phyloP scores from a whole-genome alignment of 768 basidiomycete genomes.

The Podaxis rugospora region DNA sequence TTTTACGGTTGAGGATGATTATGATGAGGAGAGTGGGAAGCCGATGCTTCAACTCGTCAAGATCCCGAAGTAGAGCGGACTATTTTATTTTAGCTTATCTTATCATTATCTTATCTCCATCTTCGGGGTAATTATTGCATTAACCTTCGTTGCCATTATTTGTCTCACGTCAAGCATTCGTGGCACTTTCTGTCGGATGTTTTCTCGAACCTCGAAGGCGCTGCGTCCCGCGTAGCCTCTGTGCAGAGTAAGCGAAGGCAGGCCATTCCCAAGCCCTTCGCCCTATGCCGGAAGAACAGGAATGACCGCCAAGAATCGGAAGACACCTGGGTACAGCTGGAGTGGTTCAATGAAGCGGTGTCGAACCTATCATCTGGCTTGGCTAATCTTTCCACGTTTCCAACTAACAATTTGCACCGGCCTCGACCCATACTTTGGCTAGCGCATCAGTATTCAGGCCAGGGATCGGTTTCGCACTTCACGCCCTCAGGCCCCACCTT shows the following conservation, averaged over 20 bases:
- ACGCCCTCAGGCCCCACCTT: too few relatives aligned
- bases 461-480: too few relatives aligned
- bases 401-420: too few relatives aligned
- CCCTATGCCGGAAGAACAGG: neutral
- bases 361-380: too few relatives aligned
- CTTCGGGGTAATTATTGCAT: neutral
- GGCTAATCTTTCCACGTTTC: too few relatives aligned
- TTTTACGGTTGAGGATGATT: slow-evolving; percentile 8
- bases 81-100: neutral
- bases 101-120: neutral
- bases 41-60: slow-evolving; percentile 1
- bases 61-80: neutral
- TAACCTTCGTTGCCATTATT: neutral
- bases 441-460: too few relatives aligned
- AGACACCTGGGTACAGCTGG: too few relatives aligned
- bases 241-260: neutral
- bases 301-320: too few relatives aligned
- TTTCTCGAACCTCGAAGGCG: neutral
- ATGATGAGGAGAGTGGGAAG: slow-evolving; percentile 5
- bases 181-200: neutral
- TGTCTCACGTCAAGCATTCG: neutral
- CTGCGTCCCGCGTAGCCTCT: neutral
- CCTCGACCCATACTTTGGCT: too few relatives aligned
- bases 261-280: neutral
- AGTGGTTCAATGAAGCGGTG: too few relatives aligned